These are phyloP conservation scores for Pezicula radicicola DNA, from an alignment of 2,329 filamentous ascomycete species.

Conservation along the genomic window DNA sequence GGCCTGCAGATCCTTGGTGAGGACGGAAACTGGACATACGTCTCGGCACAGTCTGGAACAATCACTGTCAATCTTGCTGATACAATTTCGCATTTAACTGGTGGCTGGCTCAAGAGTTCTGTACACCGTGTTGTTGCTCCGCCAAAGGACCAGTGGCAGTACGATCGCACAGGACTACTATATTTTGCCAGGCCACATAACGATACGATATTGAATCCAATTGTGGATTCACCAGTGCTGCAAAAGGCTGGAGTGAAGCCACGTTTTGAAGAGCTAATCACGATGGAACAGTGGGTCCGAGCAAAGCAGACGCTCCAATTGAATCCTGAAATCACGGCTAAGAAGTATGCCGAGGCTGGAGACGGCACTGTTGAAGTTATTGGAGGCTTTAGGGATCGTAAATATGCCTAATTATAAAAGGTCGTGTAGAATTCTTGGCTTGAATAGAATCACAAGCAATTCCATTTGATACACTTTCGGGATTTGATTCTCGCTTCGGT, in stretches of 20 bases:
- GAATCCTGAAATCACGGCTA: slow-evolving; percentile 28
- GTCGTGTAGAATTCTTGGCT: too few species aligned
- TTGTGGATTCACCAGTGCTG: slow-evolving; percentile 28
- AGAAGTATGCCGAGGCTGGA: slow-evolving; percentile 28
- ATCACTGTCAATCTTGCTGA: slow-evolving; percentile 51
- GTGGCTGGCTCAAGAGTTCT: slow-evolving; percentile 42
- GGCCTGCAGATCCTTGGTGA: slow-evolving; percentile 53
- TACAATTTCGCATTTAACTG: slow-evolving; percentile 44
- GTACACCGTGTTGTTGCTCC: slow-evolving; percentile 35
- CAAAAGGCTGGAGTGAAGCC: slow-evolving; percentile 24
- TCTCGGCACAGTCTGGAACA: slow-evolving; percentile 44
- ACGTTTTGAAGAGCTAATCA: slow-evolving; percentile 36
- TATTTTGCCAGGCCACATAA: slow-evolving; percentile 39
- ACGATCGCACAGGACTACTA: slow-evolving; percentile 40
- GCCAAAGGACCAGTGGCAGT: slow-evolving; percentile 32
- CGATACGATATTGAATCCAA: slow-evolving; percentile 23
- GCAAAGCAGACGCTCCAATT: slow-evolving; percentile 34
- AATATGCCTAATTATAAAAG: slow-evolving; percentile 11
- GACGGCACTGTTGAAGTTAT: slow-evolving; percentile 38
- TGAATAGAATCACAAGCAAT: too few species aligned
- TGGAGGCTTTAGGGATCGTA: slow-evolving; percentile 26
- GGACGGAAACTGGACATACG: slow-evolving; percentile 47
- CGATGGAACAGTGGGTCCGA: slow-evolving; percentile 42
- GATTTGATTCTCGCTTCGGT: too few species aligned
- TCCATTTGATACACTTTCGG: too few species aligned